Percentiles rank a stretch among this genome's conserved stretches.
These are phyloP conservation scores for Immersiella caudata DNA, from an alignment of 495 filamentous ascomycete species.

Conservation along the genomic window DNA sequence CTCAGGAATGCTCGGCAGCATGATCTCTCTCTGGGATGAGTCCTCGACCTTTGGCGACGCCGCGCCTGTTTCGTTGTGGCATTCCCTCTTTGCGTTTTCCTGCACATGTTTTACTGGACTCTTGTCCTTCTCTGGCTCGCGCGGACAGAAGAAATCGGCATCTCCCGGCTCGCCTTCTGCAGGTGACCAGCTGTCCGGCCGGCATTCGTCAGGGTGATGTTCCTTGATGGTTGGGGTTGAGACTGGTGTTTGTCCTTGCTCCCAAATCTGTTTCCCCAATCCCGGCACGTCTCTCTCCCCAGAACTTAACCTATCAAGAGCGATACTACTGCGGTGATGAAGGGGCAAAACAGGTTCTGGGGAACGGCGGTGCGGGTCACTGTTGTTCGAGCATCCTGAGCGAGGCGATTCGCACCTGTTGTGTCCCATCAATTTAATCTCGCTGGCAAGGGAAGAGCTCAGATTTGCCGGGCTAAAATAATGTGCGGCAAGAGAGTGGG, in stretches of 20 bases:
- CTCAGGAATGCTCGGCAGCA: neutral
- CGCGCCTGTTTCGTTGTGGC: neutral
- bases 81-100: neutral
- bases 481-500: neutral
- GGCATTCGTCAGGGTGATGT: neutral
- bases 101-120: neutral
- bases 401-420: neutral
- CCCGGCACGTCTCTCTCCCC: neutral
- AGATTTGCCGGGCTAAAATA: neutral
- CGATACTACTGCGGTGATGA: neutral
- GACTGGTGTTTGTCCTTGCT: neutral
- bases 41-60: neutral
- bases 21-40: neutral
- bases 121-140: neutral
- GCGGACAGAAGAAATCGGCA: constrained; percentile 13
- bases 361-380: too few relatives aligned
- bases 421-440: constrained; percentile 11
- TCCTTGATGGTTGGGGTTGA: neutral
- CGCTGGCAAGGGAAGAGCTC: neutral
- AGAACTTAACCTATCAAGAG: neutral
- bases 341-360: neutral
- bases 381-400: neutral
- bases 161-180: constrained; percentile 2
- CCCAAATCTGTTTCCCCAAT: neutral
- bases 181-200: neutral